Base-by-base conservation (phyloP, 805 yeast species). In the Candida manassasensis region DNA sequence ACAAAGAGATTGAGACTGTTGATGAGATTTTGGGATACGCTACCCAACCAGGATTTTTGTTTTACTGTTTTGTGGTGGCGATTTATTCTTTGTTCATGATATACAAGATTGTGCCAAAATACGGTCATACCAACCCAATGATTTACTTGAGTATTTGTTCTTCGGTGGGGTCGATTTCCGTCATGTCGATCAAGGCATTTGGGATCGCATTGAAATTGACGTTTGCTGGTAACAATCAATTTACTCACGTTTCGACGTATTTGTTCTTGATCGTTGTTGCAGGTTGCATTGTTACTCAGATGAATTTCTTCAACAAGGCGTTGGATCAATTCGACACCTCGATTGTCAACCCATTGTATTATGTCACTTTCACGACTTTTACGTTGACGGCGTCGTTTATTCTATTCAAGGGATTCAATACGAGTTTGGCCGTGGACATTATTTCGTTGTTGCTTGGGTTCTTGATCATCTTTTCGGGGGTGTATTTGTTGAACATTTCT, bases 281-380 rank as follows among this genome's bases (percentile, higher is more conserved):
- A 6, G 72, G 82, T 27, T 87, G 96, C 61, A 88, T 87, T 47
- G 50, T 84, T 49, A 85, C 95, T 4, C 96, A 87, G 61, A 87
- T 87, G 96, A 87, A 85, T 65, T 87, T 84, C 57, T 85, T 87
- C 69, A 87, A 87, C 71, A 88, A 85, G 66, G 96, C 96, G 0
- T 70, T 87, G 52, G 96, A 89, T 49, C 95, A 85, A 58, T 87
- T 87, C 50, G 96, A 88, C 56, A 87, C 96, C 4, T 84, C 94
- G 0, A 84, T 87, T 47, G 96, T 87, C 37, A 87, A 87, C 58
- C 96, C 96, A 21, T 67, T 87, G 41, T 87, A 87, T 63, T 87
- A 88, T 53, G 96, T 87, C 36, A 79, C 95, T 1, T 88, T 87
- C 64, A 87, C 96, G 25, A 86, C 96, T 0, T 85, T 84, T 34